Base-by-base conservation (phyloP, 306 rosid species). In the Fragaria nilgerrensis region DNA sequence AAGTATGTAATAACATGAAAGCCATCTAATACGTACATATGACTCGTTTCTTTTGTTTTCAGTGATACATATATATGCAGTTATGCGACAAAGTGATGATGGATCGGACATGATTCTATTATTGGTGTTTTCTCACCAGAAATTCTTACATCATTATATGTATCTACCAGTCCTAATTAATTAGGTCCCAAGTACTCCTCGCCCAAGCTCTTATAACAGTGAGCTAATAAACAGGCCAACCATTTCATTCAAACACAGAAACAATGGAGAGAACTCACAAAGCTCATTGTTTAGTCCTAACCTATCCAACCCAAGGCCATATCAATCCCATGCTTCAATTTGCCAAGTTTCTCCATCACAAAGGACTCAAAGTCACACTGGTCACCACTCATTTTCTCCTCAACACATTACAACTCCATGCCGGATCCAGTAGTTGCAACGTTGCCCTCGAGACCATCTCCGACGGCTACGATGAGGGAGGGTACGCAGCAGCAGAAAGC, bases 271-370 rank as follows among this genome's bases (percentile, higher is more conserved):
- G 61, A 79, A 27, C 27, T 29, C 25, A 69, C 49, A 73, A 16
- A 27, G 74, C 73, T 13, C 89, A 88, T 23, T 75, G 80, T 55
- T 1, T 88, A 77, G 72, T 86, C 39, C 34, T 84, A n/a, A 0
- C 87, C 20, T 88, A 19, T 32, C 65, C 65, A 25, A 10, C 17
- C 20, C 89, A 82, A 75, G 89, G 92, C 1, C 92, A 87, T 63
- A 43, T 87, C 1, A 84, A 79, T 48, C 90, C 90, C 2, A 36
- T 84, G 81, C 74, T 81, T 68, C 84, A 87, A 52, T 87, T 87
- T 75, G 47, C 84, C 36, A 87, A 84, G 69, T 84, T 85, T 50
- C 68, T 87, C 48, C 19, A 19, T 14, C 80, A 74, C 70, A 87
- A 74, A 84, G 83, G 88, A 73, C 63, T 82, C 14, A 80, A 15